These are phyloP conservation scores for Aspergillus eucalypticola DNA, from an alignment of 2,329 filamentous ascomycete genomes.

Conservation along the genomic window DNA sequence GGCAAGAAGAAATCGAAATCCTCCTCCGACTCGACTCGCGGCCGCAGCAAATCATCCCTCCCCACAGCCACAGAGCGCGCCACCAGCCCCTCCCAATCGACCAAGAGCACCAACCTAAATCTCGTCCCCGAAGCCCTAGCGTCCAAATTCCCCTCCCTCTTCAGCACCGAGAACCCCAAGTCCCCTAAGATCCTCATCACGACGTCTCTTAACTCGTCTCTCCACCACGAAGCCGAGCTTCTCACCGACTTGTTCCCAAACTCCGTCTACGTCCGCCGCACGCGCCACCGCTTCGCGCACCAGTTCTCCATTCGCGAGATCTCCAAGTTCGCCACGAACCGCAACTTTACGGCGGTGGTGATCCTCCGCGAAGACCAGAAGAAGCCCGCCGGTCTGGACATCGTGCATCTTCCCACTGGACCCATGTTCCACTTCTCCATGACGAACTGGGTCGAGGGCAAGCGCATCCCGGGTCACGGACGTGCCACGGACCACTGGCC, in stretches of 20 bases:
- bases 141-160: conserved; percentile 62
- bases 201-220: conserved; percentile 81
- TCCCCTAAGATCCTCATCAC: conserved; percentile 88
- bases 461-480: conserved; percentile 84
- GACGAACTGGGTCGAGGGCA: conserved; percentile 85
- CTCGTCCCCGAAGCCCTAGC: conserved; percentile 62
- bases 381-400: conserved; percentile 74
- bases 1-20: conserved; percentile 51
- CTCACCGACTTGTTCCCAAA: conserved; percentile 82
- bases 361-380: conserved; percentile 90
- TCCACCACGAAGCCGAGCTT: conserved; percentile 79
- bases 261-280: conserved; percentile 77
- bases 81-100: conserved; percentile 57
- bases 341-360: conserved; percentile 79
- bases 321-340: conserved; percentile 75
- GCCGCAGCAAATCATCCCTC: conserved; percentile 36
- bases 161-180: conserved; percentile 53
- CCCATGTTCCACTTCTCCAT: conserved; percentile 93
- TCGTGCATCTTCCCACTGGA: conserved; percentile 79
- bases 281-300: conserved; percentile 78
- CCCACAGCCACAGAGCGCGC: conserved; percentile 51
- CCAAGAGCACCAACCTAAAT: conserved; percentile 60
- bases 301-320: conserved; percentile 94
- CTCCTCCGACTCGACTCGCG: conserved; percentile 35
- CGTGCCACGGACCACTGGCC: conserved; percentile 88